Evolutionary conservation across 306 rosid genomes (phyloP).

Genomic region (Castanopsis chinensis): DNA sequence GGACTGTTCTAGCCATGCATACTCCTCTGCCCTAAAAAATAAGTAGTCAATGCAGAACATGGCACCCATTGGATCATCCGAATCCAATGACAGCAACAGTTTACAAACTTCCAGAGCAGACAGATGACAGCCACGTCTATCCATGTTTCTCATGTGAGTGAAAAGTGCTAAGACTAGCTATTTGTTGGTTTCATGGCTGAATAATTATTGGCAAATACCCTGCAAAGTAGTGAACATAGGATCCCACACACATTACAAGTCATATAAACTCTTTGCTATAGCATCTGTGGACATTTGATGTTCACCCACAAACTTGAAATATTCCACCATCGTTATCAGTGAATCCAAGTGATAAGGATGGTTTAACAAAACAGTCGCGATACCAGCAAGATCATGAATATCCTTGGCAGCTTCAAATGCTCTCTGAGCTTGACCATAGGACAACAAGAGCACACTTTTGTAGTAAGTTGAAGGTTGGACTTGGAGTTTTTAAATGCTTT

Average conservation of each 20-base stretch:
- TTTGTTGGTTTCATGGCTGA: conserved; percentile 69
- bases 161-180: conserved; percentile 69
- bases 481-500: not conserved
- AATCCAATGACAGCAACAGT: conserved; percentile 81
- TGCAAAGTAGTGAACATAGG: conserved; percentile 77
- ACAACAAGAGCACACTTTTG: not conserved
- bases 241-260: conserved; percentile 92
- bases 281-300: conserved; percentile 88
- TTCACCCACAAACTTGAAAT: conserved; percentile 83
- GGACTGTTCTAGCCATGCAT: conserved; percentile 85
- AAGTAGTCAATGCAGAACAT: conserved; percentile 86
- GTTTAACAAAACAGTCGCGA: conserved; percentile 52
- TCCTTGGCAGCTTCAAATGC: conserved; percentile 86
- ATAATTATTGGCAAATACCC: conserved; percentile 84
- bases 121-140: conserved; percentile 93
- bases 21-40: conserved; percentile 82
- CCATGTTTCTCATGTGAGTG: conserved; percentile 84
- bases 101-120: conserved; percentile 96
- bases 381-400: conserved; percentile 67
- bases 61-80: conserved; percentile 92
- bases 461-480: not conserved
- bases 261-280: conserved; percentile 75
- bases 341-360: conserved; percentile 86
- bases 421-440: conserved; percentile 71
- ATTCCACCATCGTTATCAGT: conserved; percentile 85